A percentile compares a stretch with the other conserved stretches of the same genome.
These are phyloP conservation scores for Taiozyma sp. DNA, from an alignment of 1,139 yeast genomes.

Conservation along the genomic window DNA sequence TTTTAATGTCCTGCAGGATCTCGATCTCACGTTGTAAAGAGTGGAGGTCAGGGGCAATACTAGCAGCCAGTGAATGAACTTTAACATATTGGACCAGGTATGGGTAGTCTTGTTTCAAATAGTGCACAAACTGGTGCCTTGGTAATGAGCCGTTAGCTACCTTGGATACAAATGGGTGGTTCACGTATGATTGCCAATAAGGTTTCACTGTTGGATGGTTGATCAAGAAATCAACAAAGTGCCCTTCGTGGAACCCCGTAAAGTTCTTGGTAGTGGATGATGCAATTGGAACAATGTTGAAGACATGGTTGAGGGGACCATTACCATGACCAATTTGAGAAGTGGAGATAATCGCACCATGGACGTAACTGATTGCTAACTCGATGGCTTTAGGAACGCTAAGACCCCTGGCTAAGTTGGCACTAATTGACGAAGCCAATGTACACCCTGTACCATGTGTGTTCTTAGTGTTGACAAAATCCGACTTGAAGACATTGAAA, in stretches of 20 bases:
- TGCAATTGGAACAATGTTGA: conserved; percentile 28
- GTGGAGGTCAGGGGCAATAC: conserved; percentile 52
- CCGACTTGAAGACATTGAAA: conserved; percentile 45
- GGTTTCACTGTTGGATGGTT: conserved; percentile 51
- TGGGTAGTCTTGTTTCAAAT: conserved; percentile 66
- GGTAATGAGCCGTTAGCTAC: conserved; percentile 52
- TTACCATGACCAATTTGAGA: conserved; percentile 50
- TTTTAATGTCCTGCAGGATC: conserved; percentile 47
- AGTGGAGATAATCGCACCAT: conserved; percentile 49
- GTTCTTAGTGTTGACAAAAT: conserved; percentile 43
- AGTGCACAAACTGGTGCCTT: conserved; percentile 48
- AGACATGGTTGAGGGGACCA: conserved; percentile 72
- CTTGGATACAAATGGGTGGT: conserved; percentile 57
- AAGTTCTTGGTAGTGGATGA: conserved; percentile 10
- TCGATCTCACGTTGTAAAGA: conserved; percentile 48
- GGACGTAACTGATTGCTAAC: conserved; percentile 61
- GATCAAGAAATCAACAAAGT: conserved; percentile 47
- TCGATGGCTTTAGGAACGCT: conserved; percentile 45
- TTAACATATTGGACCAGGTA: conserved; percentile 68
- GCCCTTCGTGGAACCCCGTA: conserved; percentile 26
- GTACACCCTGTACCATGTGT: conserved; percentile 96
- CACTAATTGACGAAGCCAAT: conserved; percentile 74
- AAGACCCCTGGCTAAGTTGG: conserved; percentile 58
- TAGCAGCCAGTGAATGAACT: conserved; percentile 61
- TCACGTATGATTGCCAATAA: conserved; percentile 54